Evolutionary conservation across 495 filamentous ascomycete species (phyloP).

Genomic region (Aspergillus sparsus): DNA sequence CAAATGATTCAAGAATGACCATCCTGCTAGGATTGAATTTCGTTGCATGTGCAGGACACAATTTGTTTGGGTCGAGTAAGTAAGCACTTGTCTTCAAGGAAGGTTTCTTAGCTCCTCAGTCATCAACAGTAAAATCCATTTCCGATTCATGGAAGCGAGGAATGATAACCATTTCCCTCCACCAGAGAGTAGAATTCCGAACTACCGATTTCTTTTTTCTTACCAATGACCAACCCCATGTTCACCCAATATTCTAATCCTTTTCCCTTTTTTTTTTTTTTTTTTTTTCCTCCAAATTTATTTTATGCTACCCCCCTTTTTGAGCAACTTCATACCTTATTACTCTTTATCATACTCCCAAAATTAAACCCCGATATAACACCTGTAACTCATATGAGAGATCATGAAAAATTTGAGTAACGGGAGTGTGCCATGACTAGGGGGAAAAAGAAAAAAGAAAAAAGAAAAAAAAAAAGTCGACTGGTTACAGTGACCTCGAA

Average conservation of each 20-base stretch:
- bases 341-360: neutral
- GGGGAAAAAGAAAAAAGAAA: neutral
- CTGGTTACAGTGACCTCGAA: neutral
- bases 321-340: no score
- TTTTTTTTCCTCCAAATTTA: neutral
- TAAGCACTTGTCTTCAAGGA: neutral
- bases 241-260: no score
- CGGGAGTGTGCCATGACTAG: no score
- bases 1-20: constrained; percentile 1
- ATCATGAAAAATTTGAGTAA: no score
- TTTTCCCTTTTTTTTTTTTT: no score
- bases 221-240: no score
- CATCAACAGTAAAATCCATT: constrained; percentile 1
- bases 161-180: neutral
- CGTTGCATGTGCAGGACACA: neutral
- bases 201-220: no score
- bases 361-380: no score
- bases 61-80: neutral
- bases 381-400: no score
- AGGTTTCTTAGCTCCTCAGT: neutral
- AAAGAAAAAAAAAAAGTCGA: neutral
- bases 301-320: no score
- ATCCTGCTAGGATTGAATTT: neutral
- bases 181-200: neutral
- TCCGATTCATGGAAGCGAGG: neutral